Conservation (phyloP, 2,329 filamentous ascomycete species). For the Pseudogymnoascus sp. region DNA sequence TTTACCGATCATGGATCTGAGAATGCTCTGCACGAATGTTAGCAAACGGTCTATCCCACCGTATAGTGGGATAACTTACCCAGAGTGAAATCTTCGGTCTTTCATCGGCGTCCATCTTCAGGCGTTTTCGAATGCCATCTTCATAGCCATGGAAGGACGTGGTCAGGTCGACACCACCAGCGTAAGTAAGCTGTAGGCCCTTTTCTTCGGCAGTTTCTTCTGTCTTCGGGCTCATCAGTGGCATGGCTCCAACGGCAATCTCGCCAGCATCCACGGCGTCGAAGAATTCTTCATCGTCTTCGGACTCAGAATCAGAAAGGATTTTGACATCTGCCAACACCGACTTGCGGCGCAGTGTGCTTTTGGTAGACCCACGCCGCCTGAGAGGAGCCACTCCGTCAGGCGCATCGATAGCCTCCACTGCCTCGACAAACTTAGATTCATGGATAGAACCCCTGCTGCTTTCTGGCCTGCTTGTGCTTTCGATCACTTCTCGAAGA, state of each 20-base stretch:
- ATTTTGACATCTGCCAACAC: slow-evolving; percentile 63
- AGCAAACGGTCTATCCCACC: slow-evolving; percentile 16
- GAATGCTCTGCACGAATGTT: slow-evolving; percentile 59
- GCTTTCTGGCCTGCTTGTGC: slow-evolving; percentile 26
- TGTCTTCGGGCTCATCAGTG: slow-evolving; percentile 35
- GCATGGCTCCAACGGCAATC: slow-evolving; percentile 69
- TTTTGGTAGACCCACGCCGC: slow-evolving; percentile 36
- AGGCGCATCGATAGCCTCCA: slow-evolving; percentile 30
- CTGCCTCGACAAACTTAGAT: slow-evolving; percentile 1
- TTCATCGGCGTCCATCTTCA: slow-evolving; percentile 88
- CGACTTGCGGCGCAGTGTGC: slow-evolving; percentile 51
- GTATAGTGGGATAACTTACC: slow-evolving; percentile 49
- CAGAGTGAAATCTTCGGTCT: slow-evolving; percentile 91
- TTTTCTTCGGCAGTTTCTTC: slow-evolving; percentile 30
- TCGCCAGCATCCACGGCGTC: slow-evolving; percentile 92
- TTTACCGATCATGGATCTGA: slow-evolving; percentile 99
- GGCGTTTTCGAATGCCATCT: slow-evolving; percentile 67
- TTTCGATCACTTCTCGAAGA: slow-evolving; percentile 73
- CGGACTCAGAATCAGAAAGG: slow-evolving; percentile 66
- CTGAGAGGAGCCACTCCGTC: slow-evolving; percentile 31
- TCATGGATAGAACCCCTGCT: slow-evolving; percentile 16
- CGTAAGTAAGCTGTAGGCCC: slow-evolving; percentile 36
- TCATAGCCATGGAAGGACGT: slow-evolving; percentile 85
- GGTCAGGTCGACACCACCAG: slow-evolving; percentile 55
- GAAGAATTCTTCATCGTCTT: slow-evolving; percentile 89